Conservation (phyloP, 345 rosid genomes). For the Mangifera indica region DNA sequence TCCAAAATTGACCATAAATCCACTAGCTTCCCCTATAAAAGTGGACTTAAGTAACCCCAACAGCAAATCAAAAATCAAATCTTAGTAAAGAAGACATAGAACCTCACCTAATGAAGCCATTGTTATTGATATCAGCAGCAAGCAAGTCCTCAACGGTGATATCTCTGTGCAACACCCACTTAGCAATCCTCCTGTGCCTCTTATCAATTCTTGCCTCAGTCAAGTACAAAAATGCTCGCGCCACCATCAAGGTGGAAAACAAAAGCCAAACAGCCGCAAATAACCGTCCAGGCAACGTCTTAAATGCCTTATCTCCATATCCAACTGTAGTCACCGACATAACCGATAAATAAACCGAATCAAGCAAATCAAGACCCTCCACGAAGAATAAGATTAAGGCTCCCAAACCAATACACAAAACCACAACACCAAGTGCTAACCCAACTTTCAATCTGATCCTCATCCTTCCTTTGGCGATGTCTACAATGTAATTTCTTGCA, state of each 20-base stretch:
- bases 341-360: slow-evolving; percentile 69
- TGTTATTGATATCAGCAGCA: slow-evolving; percentile 61
- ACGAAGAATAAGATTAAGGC: slow-evolving; percentile 49
- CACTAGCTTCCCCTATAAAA: not conserved
- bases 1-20: not conserved
- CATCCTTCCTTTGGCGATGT: slow-evolving; percentile 74
- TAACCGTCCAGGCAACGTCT: slow-evolving; percentile 56
- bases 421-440: slow-evolving; percentile 66
- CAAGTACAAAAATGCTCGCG: slow-evolving; percentile 65
- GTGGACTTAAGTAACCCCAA: not conserved
- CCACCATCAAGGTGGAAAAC: slow-evolving; percentile 70
- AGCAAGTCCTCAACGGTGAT: slow-evolving; percentile 65
- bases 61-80: not conserved
- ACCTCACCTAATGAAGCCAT: slow-evolving; percentile 66
- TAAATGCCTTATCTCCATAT: slow-evolving; percentile 66
- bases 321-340: slow-evolving; percentile 87
- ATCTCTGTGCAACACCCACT: slow-evolving; percentile 61
- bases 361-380: slow-evolving; percentile 54
- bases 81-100: not conserved
- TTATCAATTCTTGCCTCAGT: slow-evolving; percentile 71
- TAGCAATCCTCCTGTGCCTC: slow-evolving; percentile 57
- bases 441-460: slow-evolving; percentile 76
- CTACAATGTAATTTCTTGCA: slow-evolving; percentile 52
- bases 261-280: slow-evolving; percentile 73
- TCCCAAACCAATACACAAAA: slow-evolving; percentile 59